These are phyloP conservation scores for Endoconidiophora polonica DNA, from an alignment of 2,329 filamentous ascomycete species.

Conservation along the genomic window DNA sequence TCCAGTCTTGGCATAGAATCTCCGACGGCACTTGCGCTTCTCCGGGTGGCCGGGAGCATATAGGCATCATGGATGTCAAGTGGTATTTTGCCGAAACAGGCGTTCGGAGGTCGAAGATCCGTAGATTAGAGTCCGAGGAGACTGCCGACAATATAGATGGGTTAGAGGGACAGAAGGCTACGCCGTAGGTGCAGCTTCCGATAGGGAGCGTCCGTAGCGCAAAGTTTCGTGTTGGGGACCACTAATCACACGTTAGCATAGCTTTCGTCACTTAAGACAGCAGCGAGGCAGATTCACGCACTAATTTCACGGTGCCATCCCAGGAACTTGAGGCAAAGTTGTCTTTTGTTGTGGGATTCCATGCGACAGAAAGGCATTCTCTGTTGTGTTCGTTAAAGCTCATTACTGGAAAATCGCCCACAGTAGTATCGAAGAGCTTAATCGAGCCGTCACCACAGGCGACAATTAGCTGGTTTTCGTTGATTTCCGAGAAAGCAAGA, in stretches of 20 bases:
- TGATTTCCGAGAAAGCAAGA: slow-evolving; percentile 83
- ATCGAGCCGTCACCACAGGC: slow-evolving; percentile 87
- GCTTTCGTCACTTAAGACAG: not conserved
- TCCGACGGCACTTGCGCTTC: slow-evolving; percentile 48
- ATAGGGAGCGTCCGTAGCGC: slow-evolving; percentile 77
- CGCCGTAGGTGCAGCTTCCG: slow-evolving; percentile 85
- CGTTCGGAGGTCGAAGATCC: slow-evolving; percentile 81
- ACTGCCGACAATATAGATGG: slow-evolving; percentile 75
- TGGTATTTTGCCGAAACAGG: slow-evolving; percentile 79
- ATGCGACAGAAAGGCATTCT: slow-evolving; percentile 82
- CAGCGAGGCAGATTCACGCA: slow-evolving; percentile 20
- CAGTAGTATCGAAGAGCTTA: slow-evolving; percentile 77
- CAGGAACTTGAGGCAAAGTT: slow-evolving; percentile 83
- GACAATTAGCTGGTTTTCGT: slow-evolving; percentile 83
- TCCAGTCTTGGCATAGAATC: slow-evolving; percentile 93
- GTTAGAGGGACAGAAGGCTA: slow-evolving; percentile 78
- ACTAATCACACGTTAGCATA: slow-evolving; percentile 28
- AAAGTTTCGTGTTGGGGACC: slow-evolving; percentile 61
- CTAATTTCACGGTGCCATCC: slow-evolving; percentile 90
- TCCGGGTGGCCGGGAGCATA: slow-evolving; percentile 22
- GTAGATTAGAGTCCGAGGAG: slow-evolving; percentile 72
- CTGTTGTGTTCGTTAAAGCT: slow-evolving; percentile 87
- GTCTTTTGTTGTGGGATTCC: slow-evolving; percentile 84
- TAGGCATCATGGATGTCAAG: slow-evolving; percentile 65
- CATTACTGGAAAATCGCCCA: slow-evolving; percentile 72